A percentile compares a stretch with the other conserved stretches of the same genome.
These are phyloP conservation scores for Bothriochloa decipiens DNA, from an alignment of 176 grass and related monocot genomes.

Conservation along the genomic window DNA sequence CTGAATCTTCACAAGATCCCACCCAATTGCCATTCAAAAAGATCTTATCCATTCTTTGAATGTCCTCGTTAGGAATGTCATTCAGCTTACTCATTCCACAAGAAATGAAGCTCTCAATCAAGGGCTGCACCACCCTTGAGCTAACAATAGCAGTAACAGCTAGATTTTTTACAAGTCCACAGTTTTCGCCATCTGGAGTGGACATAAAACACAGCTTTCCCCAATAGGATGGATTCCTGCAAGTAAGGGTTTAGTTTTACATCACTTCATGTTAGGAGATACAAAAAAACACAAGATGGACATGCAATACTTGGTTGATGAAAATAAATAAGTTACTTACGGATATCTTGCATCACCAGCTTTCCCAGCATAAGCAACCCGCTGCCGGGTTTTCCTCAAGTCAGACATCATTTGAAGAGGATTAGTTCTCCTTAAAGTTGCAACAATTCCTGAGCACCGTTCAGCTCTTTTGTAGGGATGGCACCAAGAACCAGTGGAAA, in stretches of 20 bases:
- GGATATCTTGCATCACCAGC: constrained; percentile 97
- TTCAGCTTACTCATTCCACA: constrained; percentile 87
- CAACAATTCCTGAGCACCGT: constrained; percentile 83
- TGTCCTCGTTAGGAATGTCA: constrained; percentile 46
- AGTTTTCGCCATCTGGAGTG: constrained; percentile 95
- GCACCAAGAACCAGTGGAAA: constrained; percentile 92
- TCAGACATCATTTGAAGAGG: constrained; percentile 88
- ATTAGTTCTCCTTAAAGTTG: constrained; percentile 89
- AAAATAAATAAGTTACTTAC: constrained; percentile 56
- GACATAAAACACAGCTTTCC: constrained; percentile 94
- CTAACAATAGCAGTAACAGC: constrained; percentile 85
- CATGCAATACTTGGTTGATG: constrained; percentile 28
- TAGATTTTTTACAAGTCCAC: constrained; percentile 95
- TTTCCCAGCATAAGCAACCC: constrained; percentile 96
- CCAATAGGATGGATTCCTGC: constrained; percentile 94
- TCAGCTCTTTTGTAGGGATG: constrained; percentile 82
- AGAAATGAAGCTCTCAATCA: constrained; percentile 75
- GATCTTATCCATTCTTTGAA: constrained; percentile 68
- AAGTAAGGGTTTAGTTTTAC: constrained; percentile 37
- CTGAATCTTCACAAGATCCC: constrained; percentile 68
- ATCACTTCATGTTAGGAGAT: constrained; percentile 32
- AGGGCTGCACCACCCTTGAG: constrained; percentile 62
- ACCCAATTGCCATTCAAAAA: constrained; percentile 89
- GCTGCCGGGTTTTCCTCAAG: constrained; percentile 90
- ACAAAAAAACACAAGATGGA: constrained; percentile 4